Evolutionary conservation across 2,329 filamentous ascomycete genomes (phyloP).

Genomic region (Emergomyces orientalis): DNA sequence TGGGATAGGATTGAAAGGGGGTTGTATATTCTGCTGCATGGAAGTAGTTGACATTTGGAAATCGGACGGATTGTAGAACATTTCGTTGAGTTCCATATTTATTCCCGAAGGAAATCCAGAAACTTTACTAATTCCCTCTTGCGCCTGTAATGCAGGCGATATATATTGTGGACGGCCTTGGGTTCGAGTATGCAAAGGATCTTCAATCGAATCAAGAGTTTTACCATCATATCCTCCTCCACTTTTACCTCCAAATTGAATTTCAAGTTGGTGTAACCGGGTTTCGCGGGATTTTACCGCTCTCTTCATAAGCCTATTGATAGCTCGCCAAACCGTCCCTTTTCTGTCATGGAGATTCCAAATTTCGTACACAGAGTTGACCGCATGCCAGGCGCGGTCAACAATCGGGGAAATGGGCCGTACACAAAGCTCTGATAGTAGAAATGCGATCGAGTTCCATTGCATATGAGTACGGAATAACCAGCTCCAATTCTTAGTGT

Average conservation of each 20-base stretch:
- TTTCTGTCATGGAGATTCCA: constrained; percentile 36
- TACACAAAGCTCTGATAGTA: constrained; percentile 51
- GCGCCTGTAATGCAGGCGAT: neutral
- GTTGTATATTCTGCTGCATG: neutral
- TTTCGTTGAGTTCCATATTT: neutral
- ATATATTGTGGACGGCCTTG: neutral
- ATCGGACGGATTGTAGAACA: neutral
- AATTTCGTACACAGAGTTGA: constrained; percentile 39
- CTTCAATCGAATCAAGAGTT: neutral
- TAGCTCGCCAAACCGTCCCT: constrained; percentile 54
- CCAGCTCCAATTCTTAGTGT: constrained; percentile 56
- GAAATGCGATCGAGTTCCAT: constrained; percentile 56
- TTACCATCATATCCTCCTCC: no score
- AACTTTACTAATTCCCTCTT: neutral
- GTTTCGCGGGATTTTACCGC: constrained; percentile 46
- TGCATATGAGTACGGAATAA: constrained; percentile 56
- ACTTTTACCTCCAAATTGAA: constrained; percentile 15
- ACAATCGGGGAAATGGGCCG: constrained; percentile 49
- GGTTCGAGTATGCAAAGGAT: neutral
- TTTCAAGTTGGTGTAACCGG: constrained; percentile 32
- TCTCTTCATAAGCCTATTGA: constrained; percentile 52
- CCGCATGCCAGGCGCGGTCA: constrained; percentile 51
- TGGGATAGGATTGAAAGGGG: neutral
- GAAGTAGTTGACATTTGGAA: neutral
- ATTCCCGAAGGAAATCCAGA: neutral